A percentile compares a stretch with the other conserved stretches of the same genome.
phyloP scores from a whole-genome alignment of 192 early-diverging fungal genomes.

The Bifiguratus adelaidae region DNA sequence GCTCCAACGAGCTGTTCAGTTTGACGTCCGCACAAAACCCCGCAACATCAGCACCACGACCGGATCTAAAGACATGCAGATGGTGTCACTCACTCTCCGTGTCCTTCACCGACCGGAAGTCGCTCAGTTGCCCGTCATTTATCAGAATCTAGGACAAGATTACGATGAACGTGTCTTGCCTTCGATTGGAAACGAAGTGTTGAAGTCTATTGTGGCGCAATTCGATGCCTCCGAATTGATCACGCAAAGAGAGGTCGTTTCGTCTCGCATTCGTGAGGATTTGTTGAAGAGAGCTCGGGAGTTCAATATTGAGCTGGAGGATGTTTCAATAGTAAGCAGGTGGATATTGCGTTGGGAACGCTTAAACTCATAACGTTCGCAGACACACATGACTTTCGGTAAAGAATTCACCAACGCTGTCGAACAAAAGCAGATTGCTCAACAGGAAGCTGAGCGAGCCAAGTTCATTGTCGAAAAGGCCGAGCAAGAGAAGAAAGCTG shows the following conservation, averaged over 20 bases:
- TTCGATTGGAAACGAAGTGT: constrained; percentile 97
- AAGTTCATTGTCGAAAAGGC: constrained; percentile 97
- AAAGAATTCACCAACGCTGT: constrained; percentile 98
- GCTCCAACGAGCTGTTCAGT: constrained; percentile 83
- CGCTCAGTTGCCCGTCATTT: constrained; percentile 66
- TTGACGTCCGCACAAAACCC: constrained; percentile 90
- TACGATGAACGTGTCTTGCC: constrained; percentile 97
- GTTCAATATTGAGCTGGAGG: constrained; percentile 93
- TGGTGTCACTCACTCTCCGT: constrained; percentile 88
- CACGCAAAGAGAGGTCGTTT: constrained; percentile 94
- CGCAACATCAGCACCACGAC: constrained; percentile 97
- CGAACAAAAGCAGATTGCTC: constrained; percentile 97
- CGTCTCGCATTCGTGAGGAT: constrained; percentile 85
- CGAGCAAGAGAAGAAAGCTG: constrained; percentile 95
- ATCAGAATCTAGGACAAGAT: constrained; percentile 85
- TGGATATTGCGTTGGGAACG: not conserved
- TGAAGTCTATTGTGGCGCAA: constrained; percentile 97
- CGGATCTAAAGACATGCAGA: constrained; percentile 99
- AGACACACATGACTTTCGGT: constrained; percentile 98
- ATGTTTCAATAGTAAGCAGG: constrained; percentile 87
- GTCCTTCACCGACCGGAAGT: constrained; percentile 84
- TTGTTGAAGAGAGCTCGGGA: constrained; percentile 86
- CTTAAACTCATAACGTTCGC: not conserved
- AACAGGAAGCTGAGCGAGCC: constrained; percentile 99
- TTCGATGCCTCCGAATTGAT: constrained; percentile 97